Conservation (phyloP, 352 stramenopile species). For the Pythium aphanidermatum region DNA sequence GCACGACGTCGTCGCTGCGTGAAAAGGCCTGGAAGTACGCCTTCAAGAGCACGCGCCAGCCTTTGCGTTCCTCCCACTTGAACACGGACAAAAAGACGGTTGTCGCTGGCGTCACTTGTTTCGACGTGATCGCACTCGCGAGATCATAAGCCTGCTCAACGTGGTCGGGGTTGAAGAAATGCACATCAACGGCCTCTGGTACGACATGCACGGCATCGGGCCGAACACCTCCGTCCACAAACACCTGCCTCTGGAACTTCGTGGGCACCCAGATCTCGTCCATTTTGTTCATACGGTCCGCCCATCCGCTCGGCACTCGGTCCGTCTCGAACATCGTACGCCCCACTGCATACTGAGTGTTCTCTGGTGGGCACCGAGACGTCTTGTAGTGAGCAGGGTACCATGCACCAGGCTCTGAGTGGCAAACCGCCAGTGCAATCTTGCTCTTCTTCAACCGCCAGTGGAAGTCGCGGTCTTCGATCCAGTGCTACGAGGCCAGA, state of each 20-base stretch:
- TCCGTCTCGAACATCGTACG: conserved; percentile 96
- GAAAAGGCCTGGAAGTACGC: conserved; percentile 81
- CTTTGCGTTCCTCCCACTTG: conserved; percentile 93
- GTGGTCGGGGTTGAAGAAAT: conserved; percentile 77
- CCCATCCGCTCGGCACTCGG: conserved; percentile 86
- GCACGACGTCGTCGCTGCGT: conserved; percentile 47
- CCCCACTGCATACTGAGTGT: conserved; percentile 63
- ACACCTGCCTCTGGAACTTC: conserved; percentile 74
- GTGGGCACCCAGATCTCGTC: conserved; percentile 93
- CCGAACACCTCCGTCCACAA: conserved; percentile 51
- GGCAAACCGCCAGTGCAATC: conserved; percentile 79
- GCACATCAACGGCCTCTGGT: conserved; percentile 83
- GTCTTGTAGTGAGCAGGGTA: conserved; percentile 67
- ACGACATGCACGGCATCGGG: conserved; percentile 62
- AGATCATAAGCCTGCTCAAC: conserved; percentile 49
- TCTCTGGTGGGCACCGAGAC: conserved; percentile 49
- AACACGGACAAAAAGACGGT: conserved; percentile 91
- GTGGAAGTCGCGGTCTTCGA: conserved; percentile 64
- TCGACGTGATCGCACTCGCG: conserved; percentile 16
- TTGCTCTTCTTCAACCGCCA: conserved; percentile 36
- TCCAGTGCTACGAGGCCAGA: conserved; percentile 56
- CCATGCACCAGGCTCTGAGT: conserved; percentile 92
- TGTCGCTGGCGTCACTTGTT: conserved; percentile 33
- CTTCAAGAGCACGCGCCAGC: conserved; percentile 81
- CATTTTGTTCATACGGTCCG: conserved; percentile 85